Evolutionary conservation across 2,329 filamentous ascomycete genomes (phyloP).

Genomic region (Talaromyces sp.): DNA sequence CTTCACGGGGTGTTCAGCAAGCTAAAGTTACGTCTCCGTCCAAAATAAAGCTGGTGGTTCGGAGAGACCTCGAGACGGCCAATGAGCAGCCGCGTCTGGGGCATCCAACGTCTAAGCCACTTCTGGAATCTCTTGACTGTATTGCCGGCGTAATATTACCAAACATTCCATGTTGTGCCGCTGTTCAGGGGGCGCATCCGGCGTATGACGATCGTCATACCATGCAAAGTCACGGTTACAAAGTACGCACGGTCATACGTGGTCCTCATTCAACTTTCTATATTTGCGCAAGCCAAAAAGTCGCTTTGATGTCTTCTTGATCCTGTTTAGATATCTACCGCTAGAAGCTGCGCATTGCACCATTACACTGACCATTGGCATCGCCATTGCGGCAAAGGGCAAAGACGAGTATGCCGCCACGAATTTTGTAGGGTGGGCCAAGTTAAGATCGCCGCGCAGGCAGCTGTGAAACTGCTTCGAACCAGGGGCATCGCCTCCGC

Average conservation of each 20-base stretch:
- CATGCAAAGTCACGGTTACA: neutral
- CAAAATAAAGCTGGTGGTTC: slow-evolving; percentile 11
- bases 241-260: neutral
- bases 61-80: neutral
- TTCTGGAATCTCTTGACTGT: neutral
- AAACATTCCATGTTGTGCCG: neutral
- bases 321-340: neutral
- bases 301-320: neutral
- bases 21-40: slow-evolving; percentile 3
- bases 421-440: neutral
- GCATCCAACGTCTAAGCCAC: slow-evolving; percentile 15
- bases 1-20: slow-evolving; percentile 2
- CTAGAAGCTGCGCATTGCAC: neutral
- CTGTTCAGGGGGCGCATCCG: neutral
- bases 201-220: neutral
- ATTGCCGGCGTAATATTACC: slow-evolving; percentile 4
- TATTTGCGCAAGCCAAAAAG: neutral
- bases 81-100: neutral
- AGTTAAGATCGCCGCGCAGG: neutral
- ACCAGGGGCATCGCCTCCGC: slow-evolving; percentile 9
- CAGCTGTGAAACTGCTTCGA: slow-evolving; percentile 15
- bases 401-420: neutral
- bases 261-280: neutral
- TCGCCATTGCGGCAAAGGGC: neutral
- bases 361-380: neutral